Conservation (phyloP, 768 basidiomycete species). For the Lentinula boryana region DNA sequence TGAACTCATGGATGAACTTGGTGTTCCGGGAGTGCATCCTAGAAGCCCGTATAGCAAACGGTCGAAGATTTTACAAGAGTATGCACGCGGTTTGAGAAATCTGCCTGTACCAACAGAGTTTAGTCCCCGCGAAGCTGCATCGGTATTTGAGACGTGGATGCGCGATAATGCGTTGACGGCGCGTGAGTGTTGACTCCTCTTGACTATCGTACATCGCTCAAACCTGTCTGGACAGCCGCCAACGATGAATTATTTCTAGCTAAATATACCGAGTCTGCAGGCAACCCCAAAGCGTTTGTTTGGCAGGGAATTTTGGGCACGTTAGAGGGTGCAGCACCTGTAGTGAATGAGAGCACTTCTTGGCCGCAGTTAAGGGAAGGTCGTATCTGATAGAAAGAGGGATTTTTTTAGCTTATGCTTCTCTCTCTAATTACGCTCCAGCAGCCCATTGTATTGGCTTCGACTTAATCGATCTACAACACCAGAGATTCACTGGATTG, state of each 20-base stretch:
- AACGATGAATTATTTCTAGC: constrained; percentile 73
- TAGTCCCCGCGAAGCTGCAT: constrained; percentile 60
- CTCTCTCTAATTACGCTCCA: too few relatives aligned
- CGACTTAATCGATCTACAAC: not conserved
- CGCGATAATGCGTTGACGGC: constrained; percentile 50
- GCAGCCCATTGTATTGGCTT: too few relatives aligned
- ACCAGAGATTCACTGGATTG: not conserved
- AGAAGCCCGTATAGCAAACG: constrained; percentile 54
- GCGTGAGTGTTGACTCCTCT: constrained; percentile 26
- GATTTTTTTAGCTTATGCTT: too few relatives aligned
- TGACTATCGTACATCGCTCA: not conserved
- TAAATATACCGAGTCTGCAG: constrained; percentile 72
- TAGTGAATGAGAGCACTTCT: not conserved
- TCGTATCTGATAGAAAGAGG: not conserved
- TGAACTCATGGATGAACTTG: constrained; percentile 61
- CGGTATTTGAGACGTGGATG: constrained; percentile 74
- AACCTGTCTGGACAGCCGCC: constrained; percentile 4
- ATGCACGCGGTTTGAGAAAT: constrained; percentile 48
- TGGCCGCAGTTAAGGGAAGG: constrained; percentile 5
- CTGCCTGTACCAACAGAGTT: constrained; percentile 53
- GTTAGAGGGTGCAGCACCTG: constrained; percentile 1
- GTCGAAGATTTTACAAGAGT: constrained; percentile 39
- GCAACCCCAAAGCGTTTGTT: constrained; percentile 78
- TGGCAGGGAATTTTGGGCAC: constrained; percentile 48
- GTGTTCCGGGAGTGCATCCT: constrained; percentile 17